phyloP scores from a whole-genome alignment of 139 green algal genomes.

The Chlamydomonas asymmetrica region DNA sequence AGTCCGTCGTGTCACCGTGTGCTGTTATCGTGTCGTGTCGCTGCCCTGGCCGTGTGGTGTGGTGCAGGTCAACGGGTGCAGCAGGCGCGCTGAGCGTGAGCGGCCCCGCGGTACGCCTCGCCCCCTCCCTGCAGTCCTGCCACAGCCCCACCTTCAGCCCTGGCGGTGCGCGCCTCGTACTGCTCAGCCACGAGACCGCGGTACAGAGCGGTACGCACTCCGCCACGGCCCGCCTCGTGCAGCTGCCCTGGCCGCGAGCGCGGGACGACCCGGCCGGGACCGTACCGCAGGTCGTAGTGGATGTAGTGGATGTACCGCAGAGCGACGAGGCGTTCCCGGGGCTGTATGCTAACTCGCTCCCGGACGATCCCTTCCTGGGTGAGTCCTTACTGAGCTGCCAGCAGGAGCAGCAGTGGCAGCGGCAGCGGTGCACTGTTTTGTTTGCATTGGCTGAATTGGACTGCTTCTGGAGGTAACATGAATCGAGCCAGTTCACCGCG shows the following conservation, averaged over 20 bases:
- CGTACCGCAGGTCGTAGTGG: conserved; percentile 27
- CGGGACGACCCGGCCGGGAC: background rate
- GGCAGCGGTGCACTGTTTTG: too few species aligned
- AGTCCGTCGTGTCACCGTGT: too few species aligned
- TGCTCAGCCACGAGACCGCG: conserved; percentile 72
- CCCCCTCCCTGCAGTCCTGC: conserved; percentile 4
- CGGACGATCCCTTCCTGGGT: conserved; percentile 40
- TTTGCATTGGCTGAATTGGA: too few species aligned
- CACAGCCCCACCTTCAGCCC: conserved; percentile 70
- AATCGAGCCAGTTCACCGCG: too few species aligned
- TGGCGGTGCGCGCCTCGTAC: conserved; percentile 66
- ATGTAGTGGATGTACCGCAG: conserved; percentile 5
- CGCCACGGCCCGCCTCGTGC: conserved; percentile 68
- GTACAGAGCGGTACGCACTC: conserved; percentile 68
- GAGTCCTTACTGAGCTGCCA: too few species aligned
- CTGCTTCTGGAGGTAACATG: too few species aligned
- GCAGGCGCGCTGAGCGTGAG: conserved; percentile 14
- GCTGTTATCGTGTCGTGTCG: too few species aligned
- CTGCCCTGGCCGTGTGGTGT: too few species aligned
- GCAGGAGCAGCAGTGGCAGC: too few species aligned
- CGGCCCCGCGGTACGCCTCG: background rate
- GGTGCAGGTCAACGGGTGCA: background rate
- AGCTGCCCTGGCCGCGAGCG: conserved; percentile 54
- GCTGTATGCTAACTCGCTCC: conserved; percentile 48
- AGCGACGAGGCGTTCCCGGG: conserved; percentile 47